Base-by-base conservation (phyloP, 495 filamentous ascomycete genomes). In the Talaromyces thailandensis region DNA sequence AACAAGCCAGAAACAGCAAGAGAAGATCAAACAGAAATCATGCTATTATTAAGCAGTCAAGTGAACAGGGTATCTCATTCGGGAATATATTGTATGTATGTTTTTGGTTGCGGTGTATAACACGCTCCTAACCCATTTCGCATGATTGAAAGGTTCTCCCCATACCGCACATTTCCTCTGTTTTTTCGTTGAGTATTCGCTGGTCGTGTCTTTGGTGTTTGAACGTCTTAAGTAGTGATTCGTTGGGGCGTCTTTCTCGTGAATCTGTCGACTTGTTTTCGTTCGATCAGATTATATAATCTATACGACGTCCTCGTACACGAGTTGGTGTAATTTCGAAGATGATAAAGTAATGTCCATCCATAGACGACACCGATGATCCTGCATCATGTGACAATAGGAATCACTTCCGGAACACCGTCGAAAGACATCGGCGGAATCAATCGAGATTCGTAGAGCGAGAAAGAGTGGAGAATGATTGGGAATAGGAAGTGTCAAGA, bases 51-150 rank as follows among this genome's bases (percentile, higher is more conserved):
- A 53, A 53, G 50, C 24, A 53, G 18, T 53, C 25, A 55, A 55
- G 26, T 35, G 24, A 57, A 57, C 55, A 57, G 55, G 55, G 55
- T 57, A 57, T 57, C 55, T 57, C 29, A 35, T 57, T 57, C 55
- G 24, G 24, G 29, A 31, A 57, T 57, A 32, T 12, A 55, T 55
- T 29, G 23, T 55, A 16, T 28, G 26, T 55, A 55, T 25, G 28
- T 48, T 48, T 48, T 55, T 55, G 51, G 51, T 26, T 55, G 51
- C 51, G 23, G 23, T 2, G 11, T 55, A 25, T 16, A 12, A 26
- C 51, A 26, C 51, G 21, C 26, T 23, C 51, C 51, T 28, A 28
- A 48, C 18, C 51, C 51, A 26, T 55, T 25, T 25, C 12, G 51
- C 11, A 28, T 55, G 14, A 28, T 55, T 25, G 12, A 55, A 23